A percentile compares a stretch with the other conserved stretches of the same genome.
Evolutionary conservation across 345 rosid species (phyloP).

Genomic region (Moricandia moricandioides): DNA sequence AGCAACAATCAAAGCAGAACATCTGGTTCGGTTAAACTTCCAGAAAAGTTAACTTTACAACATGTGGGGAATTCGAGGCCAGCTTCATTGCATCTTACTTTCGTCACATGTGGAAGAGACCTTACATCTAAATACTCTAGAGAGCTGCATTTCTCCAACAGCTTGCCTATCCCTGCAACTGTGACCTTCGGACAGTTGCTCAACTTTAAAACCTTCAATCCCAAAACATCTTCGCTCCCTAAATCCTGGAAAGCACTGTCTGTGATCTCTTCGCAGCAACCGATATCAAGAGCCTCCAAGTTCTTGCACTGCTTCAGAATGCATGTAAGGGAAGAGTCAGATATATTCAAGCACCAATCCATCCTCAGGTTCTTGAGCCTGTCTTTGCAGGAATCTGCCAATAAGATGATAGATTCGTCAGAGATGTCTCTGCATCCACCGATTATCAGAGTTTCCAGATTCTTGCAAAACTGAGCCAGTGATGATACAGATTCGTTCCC

Average conservation of each 20-base stretch:
- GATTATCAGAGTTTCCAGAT: slow-evolving; percentile 70
- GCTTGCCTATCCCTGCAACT: slow-evolving; percentile 58
- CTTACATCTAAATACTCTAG: slow-evolving; percentile 80
- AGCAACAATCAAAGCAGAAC: slow-evolving; percentile 42
- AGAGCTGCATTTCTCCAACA: slow-evolving; percentile 62
- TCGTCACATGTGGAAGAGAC: slow-evolving; percentile 72
- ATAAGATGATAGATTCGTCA: slow-evolving; percentile 53
- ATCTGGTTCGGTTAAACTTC: slow-evolving; percentile 67
- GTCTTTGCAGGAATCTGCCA: slow-evolving; percentile 60
- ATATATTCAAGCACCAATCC: slow-evolving; percentile 89
- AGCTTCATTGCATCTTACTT: slow-evolving; percentile 76
- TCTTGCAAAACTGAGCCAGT: slow-evolving; percentile 61
- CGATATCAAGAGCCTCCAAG: slow-evolving; percentile 83
- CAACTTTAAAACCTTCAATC: slow-evolving; percentile 68
- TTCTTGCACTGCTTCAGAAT: slow-evolving; percentile 63
- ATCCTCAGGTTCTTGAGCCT: slow-evolving; percentile 74
- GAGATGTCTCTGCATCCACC: slow-evolving; percentile 82
- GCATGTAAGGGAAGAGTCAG: slow-evolving; percentile 66
- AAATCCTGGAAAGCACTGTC: slow-evolving; percentile 60
- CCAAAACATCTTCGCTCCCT: slow-evolving; percentile 39
- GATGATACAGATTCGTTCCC: slow-evolving; percentile 63
- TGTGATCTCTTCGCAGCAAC: slow-evolving; percentile 85
- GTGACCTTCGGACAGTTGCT: slow-evolving; percentile 76
- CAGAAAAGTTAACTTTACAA: slow-evolving; percentile 78
- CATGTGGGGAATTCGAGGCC: slow-evolving; percentile 62